These are phyloP conservation scores for Xylaria polymorpha DNA, from an alignment of 2,329 filamentous ascomycete genomes.

Conservation along the genomic window DNA sequence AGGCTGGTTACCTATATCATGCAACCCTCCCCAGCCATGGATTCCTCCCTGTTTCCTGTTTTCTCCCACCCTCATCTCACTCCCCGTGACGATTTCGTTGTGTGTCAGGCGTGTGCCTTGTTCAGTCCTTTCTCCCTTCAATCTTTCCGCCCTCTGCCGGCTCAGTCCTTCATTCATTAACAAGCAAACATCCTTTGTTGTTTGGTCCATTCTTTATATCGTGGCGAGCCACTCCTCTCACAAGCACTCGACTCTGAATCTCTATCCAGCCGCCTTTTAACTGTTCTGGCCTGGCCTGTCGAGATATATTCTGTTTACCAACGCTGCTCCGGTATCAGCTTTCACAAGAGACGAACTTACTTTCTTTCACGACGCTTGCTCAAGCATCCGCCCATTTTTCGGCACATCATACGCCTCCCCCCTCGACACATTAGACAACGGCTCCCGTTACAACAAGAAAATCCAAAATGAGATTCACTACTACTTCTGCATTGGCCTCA, in stretches of 20 bases:
- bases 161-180: constrained; percentile 47
- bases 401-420: constrained; percentile 26
- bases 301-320: constrained; percentile 31
- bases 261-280: constrained; percentile 25
- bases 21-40: constrained; percentile 23
- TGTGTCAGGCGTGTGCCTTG: constrained; percentile 35
- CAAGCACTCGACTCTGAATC: constrained; percentile 33
- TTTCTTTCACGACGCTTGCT: constrained; percentile 41
- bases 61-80: constrained; percentile 31
- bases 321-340: constrained; percentile 41
- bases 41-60: constrained; percentile 6
- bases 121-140: constrained; percentile 42
- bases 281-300: constrained; percentile 22
- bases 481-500: constrained; percentile 40
- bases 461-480: constrained; percentile 45
- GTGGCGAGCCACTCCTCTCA: constrained; percentile 39
- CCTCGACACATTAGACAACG: constrained; percentile 27
- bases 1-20: constrained; percentile 30
- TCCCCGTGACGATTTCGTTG: constrained; percentile 37
- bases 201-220: constrained; percentile 47
- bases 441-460: constrained; percentile 1
- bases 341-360: constrained; percentile 32
- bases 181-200: constrained; percentile 46
- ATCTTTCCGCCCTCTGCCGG: constrained; percentile 45
- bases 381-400: constrained; percentile 30